Evolutionary conservation across 257 asterid genomes (phyloP).

Genomic region (Solanum pinnatisectum): DNA sequence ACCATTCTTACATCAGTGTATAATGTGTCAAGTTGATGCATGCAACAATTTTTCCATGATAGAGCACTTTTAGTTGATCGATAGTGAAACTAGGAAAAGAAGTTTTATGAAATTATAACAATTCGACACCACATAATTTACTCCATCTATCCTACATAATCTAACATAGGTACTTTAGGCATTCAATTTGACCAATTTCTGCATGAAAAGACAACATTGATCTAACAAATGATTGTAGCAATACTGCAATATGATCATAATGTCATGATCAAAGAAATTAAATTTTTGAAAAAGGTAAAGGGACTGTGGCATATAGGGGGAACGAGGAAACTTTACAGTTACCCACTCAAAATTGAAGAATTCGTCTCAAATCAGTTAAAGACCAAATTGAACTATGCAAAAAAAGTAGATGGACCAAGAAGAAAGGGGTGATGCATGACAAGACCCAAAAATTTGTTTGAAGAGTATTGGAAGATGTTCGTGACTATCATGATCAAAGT

Average conservation of each 20-base stretch:
- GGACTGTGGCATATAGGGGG: neutral
- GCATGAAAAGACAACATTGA: neutral
- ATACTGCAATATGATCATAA: neutral
- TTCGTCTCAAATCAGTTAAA: neutral
- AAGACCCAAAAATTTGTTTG: neutral
- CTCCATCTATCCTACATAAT: neutral
- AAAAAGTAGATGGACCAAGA: neutral
- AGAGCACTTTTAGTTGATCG: neutral
- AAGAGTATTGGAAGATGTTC: neutral
- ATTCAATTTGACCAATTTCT: neutral
- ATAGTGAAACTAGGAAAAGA: neutral
- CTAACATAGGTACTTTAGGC: neutral
- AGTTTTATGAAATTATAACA: neutral
- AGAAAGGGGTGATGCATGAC: neutral
- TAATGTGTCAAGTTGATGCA: neutral
- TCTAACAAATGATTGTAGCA: neutral
- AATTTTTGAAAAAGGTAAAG: neutral
- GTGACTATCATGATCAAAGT: neutral
- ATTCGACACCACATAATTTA: neutral
- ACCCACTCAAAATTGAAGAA: neutral
- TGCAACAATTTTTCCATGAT: neutral
- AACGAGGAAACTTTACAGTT: neutral
- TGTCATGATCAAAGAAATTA: neutral
- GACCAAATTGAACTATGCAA: neutral
- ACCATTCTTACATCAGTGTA: neutral